Conservation (phyloP, 2,329 filamentous ascomycete genomes). For the Aureobasidium sp. region DNA sequence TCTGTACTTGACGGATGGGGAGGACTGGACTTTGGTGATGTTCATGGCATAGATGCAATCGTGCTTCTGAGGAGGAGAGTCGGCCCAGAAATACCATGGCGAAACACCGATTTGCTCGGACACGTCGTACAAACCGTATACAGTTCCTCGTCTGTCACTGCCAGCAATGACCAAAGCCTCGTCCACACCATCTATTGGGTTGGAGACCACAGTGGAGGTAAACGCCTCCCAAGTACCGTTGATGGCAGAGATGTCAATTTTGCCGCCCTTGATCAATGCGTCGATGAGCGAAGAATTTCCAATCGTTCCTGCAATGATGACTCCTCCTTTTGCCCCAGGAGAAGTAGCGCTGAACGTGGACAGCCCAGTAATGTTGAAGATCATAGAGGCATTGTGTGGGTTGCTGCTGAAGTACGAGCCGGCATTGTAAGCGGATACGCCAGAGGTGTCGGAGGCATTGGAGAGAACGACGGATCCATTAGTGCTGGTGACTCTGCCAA, state of each 20-base stretch:
- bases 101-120: conserved; percentile 68
- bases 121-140: conserved; percentile 64
- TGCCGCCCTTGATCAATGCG: conserved; percentile 46
- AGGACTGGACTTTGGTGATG: conserved; percentile 49
- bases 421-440: conserved; percentile 22
- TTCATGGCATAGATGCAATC: conserved; percentile 50
- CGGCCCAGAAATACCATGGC: conserved; percentile 64
- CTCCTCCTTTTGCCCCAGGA: conserved; percentile 26
- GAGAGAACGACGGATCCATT: conserved; percentile 52
- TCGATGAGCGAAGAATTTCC: conserved; percentile 58
- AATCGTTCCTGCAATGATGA: conserved; percentile 63
- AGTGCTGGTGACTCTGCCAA: conserved; percentile 61
- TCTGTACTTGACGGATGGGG: conserved; percentile 60
- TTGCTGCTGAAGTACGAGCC: conserved; percentile 31
- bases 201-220: conserved; percentile 50
- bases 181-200: conserved; percentile 50
- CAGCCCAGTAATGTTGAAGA: conserved; percentile 37
- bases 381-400: conserved; percentile 35
- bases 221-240: conserved; percentile 65
- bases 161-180: conserved; percentile 59
- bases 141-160: conserved; percentile 59
- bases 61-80: conserved; percentile 49
- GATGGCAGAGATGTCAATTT: conserved; percentile 52
- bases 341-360: conserved; percentile 30
- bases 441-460: conserved; percentile 24